phyloP scores from a whole-genome alignment of 2,329 filamentous ascomycete genomes.

The Cladosporium sp. region DNA sequence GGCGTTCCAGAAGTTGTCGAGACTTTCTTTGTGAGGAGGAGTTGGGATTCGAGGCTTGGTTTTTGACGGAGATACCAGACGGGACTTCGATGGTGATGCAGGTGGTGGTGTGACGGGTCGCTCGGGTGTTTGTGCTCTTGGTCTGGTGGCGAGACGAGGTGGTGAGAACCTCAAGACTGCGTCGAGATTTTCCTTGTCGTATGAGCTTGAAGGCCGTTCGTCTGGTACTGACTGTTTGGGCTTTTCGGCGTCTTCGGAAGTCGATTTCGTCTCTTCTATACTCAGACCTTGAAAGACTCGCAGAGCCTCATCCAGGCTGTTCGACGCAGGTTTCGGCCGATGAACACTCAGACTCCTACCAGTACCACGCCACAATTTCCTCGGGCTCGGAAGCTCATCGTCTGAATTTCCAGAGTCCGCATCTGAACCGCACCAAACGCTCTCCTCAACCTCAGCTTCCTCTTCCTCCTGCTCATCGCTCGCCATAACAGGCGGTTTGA shows the following conservation, averaged over 20 bases:
- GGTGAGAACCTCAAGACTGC: slow-evolving; percentile 7
- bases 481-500: slow-evolving; percentile 8
- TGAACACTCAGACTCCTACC: background rate
- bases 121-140: slow-evolving; percentile 8
- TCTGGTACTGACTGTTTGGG: background rate
- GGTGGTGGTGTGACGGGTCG: slow-evolving; percentile 36
- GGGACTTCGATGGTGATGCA: slow-evolving; percentile 38
- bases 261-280: slow-evolving; percentile 1
- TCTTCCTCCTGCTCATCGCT: slow-evolving; percentile 16
- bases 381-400: slow-evolving; percentile 25
- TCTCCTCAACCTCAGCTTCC: slow-evolving; percentile 30
- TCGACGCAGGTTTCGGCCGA: background rate
- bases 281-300: slow-evolving; percentile 8
- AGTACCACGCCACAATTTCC: slow-evolving; percentile 20
- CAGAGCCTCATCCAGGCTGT: slow-evolving; percentile 1
- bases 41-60: slow-evolving; percentile 45
- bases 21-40: slow-evolving; percentile 51
- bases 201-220: slow-evolving; percentile 1
- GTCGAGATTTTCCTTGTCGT: slow-evolving; percentile 3
- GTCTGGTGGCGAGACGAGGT: background rate
- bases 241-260: background rate
- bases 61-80: slow-evolving; percentile 47
- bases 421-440: slow-evolving; percentile 31
- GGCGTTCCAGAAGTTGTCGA: slow-evolving; percentile 58
- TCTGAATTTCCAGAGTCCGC: slow-evolving; percentile 21